phyloP scores from a whole-genome alignment of 768 basidiomycete genomes.

The Suillus subluteus region DNA sequence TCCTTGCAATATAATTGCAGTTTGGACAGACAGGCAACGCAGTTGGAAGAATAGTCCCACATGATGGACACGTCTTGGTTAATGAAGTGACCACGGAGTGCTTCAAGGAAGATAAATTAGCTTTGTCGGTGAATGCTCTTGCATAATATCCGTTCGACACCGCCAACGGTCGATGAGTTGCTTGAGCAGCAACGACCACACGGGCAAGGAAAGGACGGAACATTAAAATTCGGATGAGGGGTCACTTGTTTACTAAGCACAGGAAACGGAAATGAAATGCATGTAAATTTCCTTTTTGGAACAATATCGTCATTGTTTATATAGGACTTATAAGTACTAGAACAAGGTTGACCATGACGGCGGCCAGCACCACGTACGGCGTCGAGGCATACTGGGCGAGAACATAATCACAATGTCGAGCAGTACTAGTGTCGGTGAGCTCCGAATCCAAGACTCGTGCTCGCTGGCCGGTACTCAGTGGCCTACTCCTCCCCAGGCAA shows the following conservation, averaged over 20 bases:
- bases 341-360: not conserved
- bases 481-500: constrained; percentile 39
- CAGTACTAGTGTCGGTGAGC: not conserved
- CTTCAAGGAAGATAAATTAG: not conserved
- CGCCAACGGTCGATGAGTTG: not conserved
- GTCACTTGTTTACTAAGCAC: not conserved
- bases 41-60: constrained; percentile 60
- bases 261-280: not conserved
- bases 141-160: not conserved
- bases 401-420: constrained; percentile 8
- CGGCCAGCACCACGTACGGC: not conserved
- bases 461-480: constrained; percentile 17
- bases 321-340: not conserved
- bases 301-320: constrained; percentile 1
- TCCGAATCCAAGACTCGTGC: not conserved
- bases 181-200: not conserved
- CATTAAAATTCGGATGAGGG: constrained; percentile 12
- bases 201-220: constrained; percentile 3
- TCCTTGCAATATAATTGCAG: constrained; percentile 68
- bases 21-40: constrained; percentile 72
- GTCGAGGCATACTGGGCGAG: not conserved
- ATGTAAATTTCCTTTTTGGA: not conserved
- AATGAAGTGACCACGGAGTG: constrained; percentile 13
- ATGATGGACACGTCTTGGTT: constrained; percentile 57
- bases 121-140: not conserved